These are phyloP conservation scores for Staphylotrichum longicolle DNA, from an alignment of 495 filamentous ascomycete genomes.

Conservation along the genomic window DNA sequence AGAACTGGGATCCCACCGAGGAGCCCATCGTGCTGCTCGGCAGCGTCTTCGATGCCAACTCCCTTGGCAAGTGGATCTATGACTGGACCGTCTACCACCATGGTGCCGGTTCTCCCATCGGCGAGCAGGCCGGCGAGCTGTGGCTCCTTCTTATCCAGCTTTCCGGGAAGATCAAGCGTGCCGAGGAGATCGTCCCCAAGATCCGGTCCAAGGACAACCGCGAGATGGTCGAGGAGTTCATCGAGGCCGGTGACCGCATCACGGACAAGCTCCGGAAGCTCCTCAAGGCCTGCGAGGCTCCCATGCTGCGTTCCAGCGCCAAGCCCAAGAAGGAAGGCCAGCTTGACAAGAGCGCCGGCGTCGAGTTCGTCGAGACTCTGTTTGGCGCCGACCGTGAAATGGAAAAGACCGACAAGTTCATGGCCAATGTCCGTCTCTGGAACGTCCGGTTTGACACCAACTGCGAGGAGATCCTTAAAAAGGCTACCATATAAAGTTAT, in stretches of 20 bases:
- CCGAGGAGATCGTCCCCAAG: slow-evolving; percentile 73
- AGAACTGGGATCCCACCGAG: slow-evolving; percentile 97
- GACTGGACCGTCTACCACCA: slow-evolving; percentile 98
- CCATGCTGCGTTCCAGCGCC: slow-evolving; percentile 66
- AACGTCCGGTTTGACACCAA: slow-evolving; percentile 94
- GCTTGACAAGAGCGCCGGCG: slow-evolving; percentile 90
- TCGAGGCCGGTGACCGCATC: slow-evolving; percentile 84
- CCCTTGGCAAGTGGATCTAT: slow-evolving; percentile 97
- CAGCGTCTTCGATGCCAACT: slow-evolving; percentile 96
- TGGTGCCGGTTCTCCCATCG: slow-evolving; percentile 79
- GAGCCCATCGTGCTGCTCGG: slow-evolving; percentile 89
- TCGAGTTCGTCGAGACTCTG: slow-evolving; percentile 95
- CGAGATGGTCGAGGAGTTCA: slow-evolving; percentile 86
- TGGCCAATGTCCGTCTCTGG: slow-evolving; percentile 88
- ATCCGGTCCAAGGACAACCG: slow-evolving; percentile 69
- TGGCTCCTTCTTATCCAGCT: slow-evolving; percentile 95
- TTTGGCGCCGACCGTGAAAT: slow-evolving; percentile 92
- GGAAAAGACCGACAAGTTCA: slow-evolving; percentile 90
- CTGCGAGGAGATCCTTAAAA: slow-evolving; percentile 84
- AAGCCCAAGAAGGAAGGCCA: slow-evolving; percentile 62
- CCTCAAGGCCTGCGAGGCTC: slow-evolving; percentile 85
- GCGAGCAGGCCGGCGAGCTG: slow-evolving; percentile 89
- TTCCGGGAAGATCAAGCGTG: slow-evolving; percentile 92
- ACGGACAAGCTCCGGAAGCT: slow-evolving; percentile 83
- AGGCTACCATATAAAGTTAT: slow-evolving; percentile 46